Percentiles rank a stretch among this genome's conserved stretches.
phyloP scores from a whole-genome alignment of 192 early-diverging fungal species.

The Coemansia sp. region DNA sequence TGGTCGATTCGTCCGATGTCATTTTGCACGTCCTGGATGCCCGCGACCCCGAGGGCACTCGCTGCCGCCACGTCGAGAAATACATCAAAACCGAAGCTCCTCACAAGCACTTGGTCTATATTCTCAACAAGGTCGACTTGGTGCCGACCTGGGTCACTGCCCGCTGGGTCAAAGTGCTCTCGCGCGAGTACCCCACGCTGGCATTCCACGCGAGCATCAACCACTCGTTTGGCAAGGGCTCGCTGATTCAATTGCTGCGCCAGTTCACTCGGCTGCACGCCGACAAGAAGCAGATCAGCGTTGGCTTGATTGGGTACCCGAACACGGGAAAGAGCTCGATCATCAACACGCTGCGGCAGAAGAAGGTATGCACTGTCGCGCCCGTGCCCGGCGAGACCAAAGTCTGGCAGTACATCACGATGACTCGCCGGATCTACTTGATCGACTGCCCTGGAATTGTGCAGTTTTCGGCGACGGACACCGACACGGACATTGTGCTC shows the following conservation, averaged over 20 bases:
- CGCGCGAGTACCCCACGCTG: conserved; percentile 88
- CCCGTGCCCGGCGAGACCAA: conserved; percentile 98
- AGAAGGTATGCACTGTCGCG: conserved; percentile 98
- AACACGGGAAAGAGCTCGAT: conserved; percentile 98
- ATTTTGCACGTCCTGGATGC: conserved; percentile 97
- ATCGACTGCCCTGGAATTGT: conserved; percentile 99
- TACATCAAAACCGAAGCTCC: conserved; percentile 87
- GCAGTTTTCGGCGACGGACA: conserved; percentile 79
- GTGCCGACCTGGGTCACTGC: conserved; percentile 98
- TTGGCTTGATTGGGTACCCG: conserved; percentile 97
- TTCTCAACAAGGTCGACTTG: conserved; percentile 98
- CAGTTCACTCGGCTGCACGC: conserved; percentile 93
- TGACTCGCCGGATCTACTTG: conserved; percentile 97
- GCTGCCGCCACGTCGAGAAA: conserved; percentile 88
- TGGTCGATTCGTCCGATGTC: conserved; percentile 94
- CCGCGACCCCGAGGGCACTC: conserved; percentile 95
- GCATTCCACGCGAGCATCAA: conserved; percentile 98
- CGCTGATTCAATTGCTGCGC: conserved; percentile 95
- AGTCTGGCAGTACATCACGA: conserved; percentile 99
- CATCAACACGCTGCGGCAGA: conserved; percentile 93
- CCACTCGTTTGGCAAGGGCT: conserved; percentile 98
- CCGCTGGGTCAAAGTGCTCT: conserved; percentile 91
- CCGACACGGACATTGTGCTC: conserved; percentile 93
- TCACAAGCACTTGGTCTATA: conserved; percentile 95
- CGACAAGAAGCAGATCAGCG: conserved; percentile 98